Percentiles rank a stretch among this genome's conserved stretches.
These are phyloP conservation scores for Pythium inflatum DNA, from an alignment of 352 stramenopile species.

Conservation along the genomic window DNA sequence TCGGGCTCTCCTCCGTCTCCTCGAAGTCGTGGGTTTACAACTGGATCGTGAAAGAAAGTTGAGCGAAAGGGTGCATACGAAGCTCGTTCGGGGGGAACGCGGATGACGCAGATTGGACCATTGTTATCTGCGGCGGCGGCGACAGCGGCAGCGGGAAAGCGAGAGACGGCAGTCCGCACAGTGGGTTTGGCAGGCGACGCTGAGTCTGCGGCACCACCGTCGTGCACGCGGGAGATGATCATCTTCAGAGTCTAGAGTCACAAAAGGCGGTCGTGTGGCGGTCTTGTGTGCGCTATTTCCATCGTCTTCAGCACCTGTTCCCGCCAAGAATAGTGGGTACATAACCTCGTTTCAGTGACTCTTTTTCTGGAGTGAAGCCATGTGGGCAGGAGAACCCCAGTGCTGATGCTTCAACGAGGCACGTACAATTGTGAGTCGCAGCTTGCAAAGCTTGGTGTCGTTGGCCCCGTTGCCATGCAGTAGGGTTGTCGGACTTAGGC, in stretches of 20 bases:
- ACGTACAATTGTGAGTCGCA: too few relatives aligned
- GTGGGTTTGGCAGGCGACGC: background rate
- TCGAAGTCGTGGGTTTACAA: conserved; percentile 51
- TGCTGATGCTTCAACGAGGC: too few relatives aligned
- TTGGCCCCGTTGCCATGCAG: too few relatives aligned
- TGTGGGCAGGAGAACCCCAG: too few relatives aligned
- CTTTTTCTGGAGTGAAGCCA: too few relatives aligned
- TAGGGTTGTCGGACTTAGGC: too few relatives aligned
- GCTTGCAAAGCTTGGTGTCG: too few relatives aligned
- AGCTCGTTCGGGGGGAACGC: conserved; percentile 27
- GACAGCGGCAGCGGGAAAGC: conserved; percentile 5
- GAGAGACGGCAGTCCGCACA: conserved; percentile 18
- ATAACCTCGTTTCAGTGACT: background rate
- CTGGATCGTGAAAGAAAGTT: conserved; percentile 65
- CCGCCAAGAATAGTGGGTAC: conserved; percentile 16
- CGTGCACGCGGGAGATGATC: conserved; percentile 27
- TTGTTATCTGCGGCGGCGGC: background rate
- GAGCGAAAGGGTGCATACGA: conserved; percentile 64
- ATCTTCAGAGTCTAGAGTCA: too few relatives aligned
- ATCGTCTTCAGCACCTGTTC: background rate
- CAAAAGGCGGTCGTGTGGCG: background rate
- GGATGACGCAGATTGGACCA: conserved; percentile 20
- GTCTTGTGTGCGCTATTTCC: background rate
- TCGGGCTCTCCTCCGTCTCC: conserved; percentile 44
- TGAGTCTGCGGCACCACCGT: background rate